Conservation (phyloP, 192 early-diverging fungal species). For the Podila minutissima region DNA sequence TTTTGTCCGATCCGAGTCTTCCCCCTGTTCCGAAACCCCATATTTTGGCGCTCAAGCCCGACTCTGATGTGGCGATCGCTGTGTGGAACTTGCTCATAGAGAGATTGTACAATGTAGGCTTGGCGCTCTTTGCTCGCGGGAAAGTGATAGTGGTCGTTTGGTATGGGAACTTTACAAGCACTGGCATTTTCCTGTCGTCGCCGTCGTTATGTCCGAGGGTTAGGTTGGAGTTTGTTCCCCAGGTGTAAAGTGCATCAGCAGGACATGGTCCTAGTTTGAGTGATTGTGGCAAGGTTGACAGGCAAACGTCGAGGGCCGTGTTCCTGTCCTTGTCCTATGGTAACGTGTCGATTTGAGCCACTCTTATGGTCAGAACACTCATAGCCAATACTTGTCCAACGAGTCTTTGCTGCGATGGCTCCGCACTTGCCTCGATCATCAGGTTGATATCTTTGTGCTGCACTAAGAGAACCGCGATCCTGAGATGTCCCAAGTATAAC, state of each 20-base stretch:
- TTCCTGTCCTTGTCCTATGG: slow-evolving; percentile 61
- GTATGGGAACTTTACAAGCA: slow-evolving; percentile 61
- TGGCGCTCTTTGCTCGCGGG: slow-evolving; percentile 26
- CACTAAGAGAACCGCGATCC: slow-evolving; percentile 59
- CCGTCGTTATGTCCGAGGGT: slow-evolving; percentile 72
- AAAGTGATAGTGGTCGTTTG: slow-evolving; percentile 40
- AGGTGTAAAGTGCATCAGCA: slow-evolving; percentile 66
- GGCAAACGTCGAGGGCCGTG: slow-evolving; percentile 52
- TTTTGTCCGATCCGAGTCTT: slow-evolving; percentile 71
- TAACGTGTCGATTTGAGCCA: slow-evolving; percentile 18
- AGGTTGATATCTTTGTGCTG: slow-evolving; percentile 60
- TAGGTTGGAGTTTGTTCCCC: slow-evolving; percentile 80
- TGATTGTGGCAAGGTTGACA: slow-evolving; percentile 22
- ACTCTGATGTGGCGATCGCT: slow-evolving; percentile 59
- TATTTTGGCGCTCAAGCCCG: slow-evolving; percentile 52
- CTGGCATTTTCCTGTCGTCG: slow-evolving; percentile 71
- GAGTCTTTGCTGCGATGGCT: background rate
- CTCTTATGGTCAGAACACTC: background rate
- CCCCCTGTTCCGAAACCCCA: slow-evolving; percentile 80
- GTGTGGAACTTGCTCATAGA: slow-evolving; percentile 78
- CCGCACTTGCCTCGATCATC: slow-evolving; percentile 52
- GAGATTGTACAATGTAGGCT: slow-evolving; percentile 40
- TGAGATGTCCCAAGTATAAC: slow-evolving; percentile 68
- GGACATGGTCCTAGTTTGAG: slow-evolving; percentile 42
- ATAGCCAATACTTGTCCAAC: background rate